Percentiles rank a stretch among this genome's conserved stretches.
phyloP scores from a whole-genome alignment of 2,329 filamentous ascomycete genomes.

The Exophiala dermatitidis region DNA sequence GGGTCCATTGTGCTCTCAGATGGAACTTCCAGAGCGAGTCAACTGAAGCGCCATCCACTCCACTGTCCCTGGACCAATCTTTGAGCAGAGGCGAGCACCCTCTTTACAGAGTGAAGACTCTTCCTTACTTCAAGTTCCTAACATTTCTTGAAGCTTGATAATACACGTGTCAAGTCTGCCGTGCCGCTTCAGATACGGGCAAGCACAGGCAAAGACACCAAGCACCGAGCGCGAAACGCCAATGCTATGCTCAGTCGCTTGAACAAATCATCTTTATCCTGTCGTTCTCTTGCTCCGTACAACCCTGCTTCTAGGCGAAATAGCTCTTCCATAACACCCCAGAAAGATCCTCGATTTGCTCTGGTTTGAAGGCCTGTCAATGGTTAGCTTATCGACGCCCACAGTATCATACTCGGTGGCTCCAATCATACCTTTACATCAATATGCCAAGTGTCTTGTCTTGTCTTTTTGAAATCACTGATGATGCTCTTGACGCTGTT shows the following conservation, averaged over 20 bases:
- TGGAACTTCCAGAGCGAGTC: too few species aligned
- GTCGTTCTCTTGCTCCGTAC: neutral
- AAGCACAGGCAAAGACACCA: neutral
- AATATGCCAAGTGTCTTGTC: slow-evolving; percentile 96
- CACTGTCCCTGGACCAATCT: too few species aligned
- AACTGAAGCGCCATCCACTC: too few species aligned
- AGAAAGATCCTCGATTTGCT: slow-evolving; percentile 90
- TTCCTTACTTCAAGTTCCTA: too few species aligned
- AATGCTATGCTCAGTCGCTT: slow-evolving; percentile 12
- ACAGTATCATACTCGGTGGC: slow-evolving; percentile 9
- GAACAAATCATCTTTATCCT: neutral
- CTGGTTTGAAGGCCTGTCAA: slow-evolving; percentile 69
- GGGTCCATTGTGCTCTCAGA: too few species aligned
- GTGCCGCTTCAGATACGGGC: neutral
- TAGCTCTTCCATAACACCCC: slow-evolving; percentile 99
- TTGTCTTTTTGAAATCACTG: slow-evolving; percentile 98
- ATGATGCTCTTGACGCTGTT: slow-evolving; percentile 92
- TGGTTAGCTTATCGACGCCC: slow-evolving; percentile 24
- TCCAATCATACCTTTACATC: slow-evolving; percentile 76
- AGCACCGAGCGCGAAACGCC: slow-evolving; percentile 2
- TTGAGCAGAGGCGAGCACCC: too few species aligned
- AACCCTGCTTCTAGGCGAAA: slow-evolving; percentile 58
- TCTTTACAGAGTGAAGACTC: too few species aligned
- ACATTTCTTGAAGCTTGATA: too few species aligned
- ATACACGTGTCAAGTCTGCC: neutral